Evolutionary conservation across 208 protist species (phyloP), one percentile per base, ranked within the genome.

Genomic region (Crithidia expoeki): DNA sequence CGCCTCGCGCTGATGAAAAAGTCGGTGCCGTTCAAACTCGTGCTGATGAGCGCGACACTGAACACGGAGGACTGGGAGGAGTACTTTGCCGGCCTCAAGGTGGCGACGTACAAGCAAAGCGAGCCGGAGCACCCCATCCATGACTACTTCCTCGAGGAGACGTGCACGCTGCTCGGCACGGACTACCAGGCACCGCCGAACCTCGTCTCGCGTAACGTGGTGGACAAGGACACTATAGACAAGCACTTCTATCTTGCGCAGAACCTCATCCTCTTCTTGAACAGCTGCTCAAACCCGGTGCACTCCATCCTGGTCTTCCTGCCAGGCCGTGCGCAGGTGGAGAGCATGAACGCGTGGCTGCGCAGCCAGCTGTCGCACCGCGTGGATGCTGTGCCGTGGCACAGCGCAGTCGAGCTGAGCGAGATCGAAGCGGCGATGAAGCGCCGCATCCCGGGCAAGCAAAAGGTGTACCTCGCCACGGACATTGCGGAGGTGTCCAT

Each of bases 401-500:
- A 96, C 70, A 88, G 89, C 72, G 87, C 80, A 10, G 84, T 96
- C 36, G 86, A 94, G 46, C 72, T 97, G 12, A 67, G 88, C 36
- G 82, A 90, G 28, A 88, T 99, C 17, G 94, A 99, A 74, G 92
- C 83, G 12, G 86, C 89, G 4, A 74, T 99, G 25, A 70, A 95
- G 23, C 86, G 86, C 16, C 69, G 97, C 33, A 85, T 96, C 36
- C 68, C 71, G 6, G 87, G 72, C 23, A 76, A 85, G 10, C 77
- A 97, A 51, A 99, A 99, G 79, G 81, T 98, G 33, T 94, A 98
- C 56, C 73, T 98, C 21, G 85, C 94, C 28, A 99, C 97, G 30
- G 98, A 98, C 76, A 99, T 99, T 72, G 97, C 97, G 1, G 97
- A 99, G 74, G 98, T 98, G 9, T 97, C 88, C 36, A 76, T 99